Conservation (phyloP, 2,329 filamentous ascomycete species). For the Stachybotrys chlorohalonatus region DNA sequence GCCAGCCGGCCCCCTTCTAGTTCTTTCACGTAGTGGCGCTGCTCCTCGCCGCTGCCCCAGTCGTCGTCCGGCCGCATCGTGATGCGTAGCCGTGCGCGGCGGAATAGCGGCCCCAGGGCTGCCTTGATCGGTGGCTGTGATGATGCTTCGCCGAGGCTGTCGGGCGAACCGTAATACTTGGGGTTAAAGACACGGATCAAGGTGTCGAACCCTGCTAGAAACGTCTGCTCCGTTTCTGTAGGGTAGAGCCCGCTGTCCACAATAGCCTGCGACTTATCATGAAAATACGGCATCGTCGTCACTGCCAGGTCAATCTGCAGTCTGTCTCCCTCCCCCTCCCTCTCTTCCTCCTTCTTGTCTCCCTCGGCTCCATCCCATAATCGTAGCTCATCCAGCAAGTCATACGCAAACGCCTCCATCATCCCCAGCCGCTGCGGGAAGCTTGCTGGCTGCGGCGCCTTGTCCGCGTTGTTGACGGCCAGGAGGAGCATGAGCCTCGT, state of each 20-base stretch:
- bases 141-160: constrained; percentile 10
- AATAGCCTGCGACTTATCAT: constrained; percentile 58
- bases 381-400: constrained; percentile 28
- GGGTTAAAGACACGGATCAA: constrained; percentile 62
- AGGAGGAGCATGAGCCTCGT: constrained; percentile 48
- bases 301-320: constrained; percentile 55
- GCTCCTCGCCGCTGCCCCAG: constrained; percentile 40
- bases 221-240: constrained; percentile 43
- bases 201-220: constrained; percentile 69
- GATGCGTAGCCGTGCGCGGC: constrained; percentile 51
- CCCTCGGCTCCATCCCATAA: background rate
- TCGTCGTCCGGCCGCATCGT: constrained; percentile 52
- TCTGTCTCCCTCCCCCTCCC: background rate
- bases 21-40: constrained; percentile 41
- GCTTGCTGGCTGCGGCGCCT: constrained; percentile 55
- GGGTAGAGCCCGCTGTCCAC: constrained; percentile 32
- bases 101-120: constrained; percentile 55
- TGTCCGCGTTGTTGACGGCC: constrained; percentile 57
- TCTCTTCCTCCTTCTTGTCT: no score
- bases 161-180: constrained; percentile 53
- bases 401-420: constrained; percentile 60
- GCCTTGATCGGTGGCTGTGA: constrained; percentile 25
- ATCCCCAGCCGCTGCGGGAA: constrained; percentile 61
- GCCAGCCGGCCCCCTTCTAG: constrained; percentile 39
- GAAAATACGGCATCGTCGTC: constrained; percentile 65